Conservation (phyloP, 768 basidiomycete species). For the Saitozyma podzolica region DNA sequence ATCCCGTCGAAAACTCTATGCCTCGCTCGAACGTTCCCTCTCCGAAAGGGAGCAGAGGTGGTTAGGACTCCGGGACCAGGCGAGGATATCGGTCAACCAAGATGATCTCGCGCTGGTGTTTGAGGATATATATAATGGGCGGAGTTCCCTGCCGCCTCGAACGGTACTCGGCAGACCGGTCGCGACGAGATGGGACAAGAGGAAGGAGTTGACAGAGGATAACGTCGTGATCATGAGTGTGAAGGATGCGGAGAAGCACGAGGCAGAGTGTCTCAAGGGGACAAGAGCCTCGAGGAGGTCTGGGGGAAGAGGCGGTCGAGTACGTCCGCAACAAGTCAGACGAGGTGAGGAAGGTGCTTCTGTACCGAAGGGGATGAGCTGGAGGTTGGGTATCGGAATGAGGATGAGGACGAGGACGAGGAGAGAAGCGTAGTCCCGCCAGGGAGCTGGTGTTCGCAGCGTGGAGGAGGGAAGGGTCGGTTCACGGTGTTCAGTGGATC, state of each 20-base stretch:
- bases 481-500: too few relatives aligned
- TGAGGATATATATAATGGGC: slow-evolving; percentile 75
- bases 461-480: too few relatives aligned
- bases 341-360: slow-evolving; percentile 60
- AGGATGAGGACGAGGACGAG: too few relatives aligned
- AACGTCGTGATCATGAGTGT: slow-evolving; percentile 84
- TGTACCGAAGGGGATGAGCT: slow-evolving; percentile 34
- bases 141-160: slow-evolving; percentile 76
- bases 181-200: slow-evolving; percentile 77
- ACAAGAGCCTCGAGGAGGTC: slow-evolving; percentile 59
- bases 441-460: too few relatives aligned
- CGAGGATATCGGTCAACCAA: slow-evolving; percentile 64
- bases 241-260: slow-evolving; percentile 70
- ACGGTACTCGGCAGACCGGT: slow-evolving; percentile 70
- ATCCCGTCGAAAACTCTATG: slow-evolving; percentile 78
- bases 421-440: too few relatives aligned
- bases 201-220: slow-evolving; percentile 64
- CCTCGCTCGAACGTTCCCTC: slow-evolving; percentile 74
- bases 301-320: slow-evolving; percentile 67
- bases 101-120: slow-evolving; percentile 80
- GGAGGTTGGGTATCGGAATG: too few relatives aligned
- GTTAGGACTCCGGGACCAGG: slow-evolving; percentile 56
- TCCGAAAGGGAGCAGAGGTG: slow-evolving; percentile 70
- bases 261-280: slow-evolving; percentile 49
- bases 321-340: slow-evolving; percentile 63